Conservation (phyloP, 768 basidiomycete species). For the Boletus coccyginus region DNA sequence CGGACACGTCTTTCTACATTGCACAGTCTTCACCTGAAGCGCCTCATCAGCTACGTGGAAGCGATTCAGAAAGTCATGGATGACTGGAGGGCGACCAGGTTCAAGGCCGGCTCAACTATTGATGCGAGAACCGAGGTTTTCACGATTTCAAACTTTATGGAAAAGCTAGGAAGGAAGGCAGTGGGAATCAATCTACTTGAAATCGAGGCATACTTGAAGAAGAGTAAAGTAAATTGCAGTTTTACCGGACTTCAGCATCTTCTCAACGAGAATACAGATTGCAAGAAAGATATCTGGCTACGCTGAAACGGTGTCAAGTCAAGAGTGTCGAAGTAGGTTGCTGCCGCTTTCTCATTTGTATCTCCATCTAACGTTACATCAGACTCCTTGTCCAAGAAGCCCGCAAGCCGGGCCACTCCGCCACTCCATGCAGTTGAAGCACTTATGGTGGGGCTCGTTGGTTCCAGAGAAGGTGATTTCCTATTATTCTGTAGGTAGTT, state of each 20-base stretch:
- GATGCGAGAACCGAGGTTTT: conserved; percentile 55
- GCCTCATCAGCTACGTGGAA: conserved; percentile 70
- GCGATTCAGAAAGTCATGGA: conserved; percentile 58
- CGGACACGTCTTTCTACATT: conserved; percentile 66
- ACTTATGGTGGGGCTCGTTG: conserved; percentile 75
- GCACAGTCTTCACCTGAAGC: conserved; percentile 78
- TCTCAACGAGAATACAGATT: conserved; percentile 38
- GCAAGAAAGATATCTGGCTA: conserved; percentile 86
- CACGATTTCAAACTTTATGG: conserved; percentile 62
- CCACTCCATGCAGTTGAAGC: conserved; percentile 80
- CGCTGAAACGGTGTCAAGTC: conserved; percentile 56
- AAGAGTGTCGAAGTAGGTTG: conserved; percentile 32
- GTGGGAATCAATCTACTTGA: conserved; percentile 82
- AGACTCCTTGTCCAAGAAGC: conserved; percentile 9
- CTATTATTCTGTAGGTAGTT: neutral
- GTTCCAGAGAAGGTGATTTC: conserved; percentile 63
- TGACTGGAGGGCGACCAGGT: conserved; percentile 44
- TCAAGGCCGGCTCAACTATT: conserved; percentile 8
- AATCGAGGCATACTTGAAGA: conserved; percentile 74
- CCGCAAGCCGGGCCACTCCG: conserved; percentile 48
- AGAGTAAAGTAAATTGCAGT: conserved; percentile 74
- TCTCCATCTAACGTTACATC: neutral
- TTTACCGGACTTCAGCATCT: neutral
- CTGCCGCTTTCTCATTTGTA: neutral
- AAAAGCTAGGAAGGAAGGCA: conserved; percentile 61